Base-by-base conservation (phyloP, 208 protist species). In the Acanthamoeba sp. region DNA sequence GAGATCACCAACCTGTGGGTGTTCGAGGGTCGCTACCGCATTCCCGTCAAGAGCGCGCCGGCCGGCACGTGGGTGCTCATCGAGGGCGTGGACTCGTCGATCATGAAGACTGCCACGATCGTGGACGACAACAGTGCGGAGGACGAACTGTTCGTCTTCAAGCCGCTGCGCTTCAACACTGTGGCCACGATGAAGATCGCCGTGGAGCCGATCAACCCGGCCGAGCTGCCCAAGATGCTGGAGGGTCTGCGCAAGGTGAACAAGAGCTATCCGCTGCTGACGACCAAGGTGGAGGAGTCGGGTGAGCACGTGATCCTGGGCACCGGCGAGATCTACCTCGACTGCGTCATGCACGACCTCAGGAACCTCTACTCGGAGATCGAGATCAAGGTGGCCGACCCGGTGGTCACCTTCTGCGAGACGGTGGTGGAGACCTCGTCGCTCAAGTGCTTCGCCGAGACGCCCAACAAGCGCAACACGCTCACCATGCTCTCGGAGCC, bases 271-370 rank as follows among this genome's bases (percentile, higher is more conserved):
- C 96, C 97, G 36, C 40, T 96, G 32, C n/a, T 94, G 12, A 42
- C 52, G 20, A 96, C 95, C 14, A 95, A 94, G 64, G 98, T 98
- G 6, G 99, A 99, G 95, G 99, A 99, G 94, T 99, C 97, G 0
- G 99, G 99, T 34, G 99, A 99, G 97, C 99, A 99, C 95, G 98
- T 99, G 5, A 95, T 99, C 27, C 95, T 98, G 3, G 99, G 99
- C 18, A 99, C 99, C 24, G 99, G 99, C 10, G 99, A 99, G 97
- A 94, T 99, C n/a, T 99, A 99, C 95, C 96, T 99, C 4, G 99
- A 99, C 96, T 99, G 98, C 48, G 98, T 99, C 2, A 95, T 99
- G 94, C 98, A 99, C 90, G 99, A 99, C 95, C 95, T 99, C 22
- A 97, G 99, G 27, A 95, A 96, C 20, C 94, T 98, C 59, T 98